These are phyloP conservation scores for Fusarium abutilonis DNA, from an alignment of 2,329 filamentous ascomycete genomes.

Conservation along the genomic window DNA sequence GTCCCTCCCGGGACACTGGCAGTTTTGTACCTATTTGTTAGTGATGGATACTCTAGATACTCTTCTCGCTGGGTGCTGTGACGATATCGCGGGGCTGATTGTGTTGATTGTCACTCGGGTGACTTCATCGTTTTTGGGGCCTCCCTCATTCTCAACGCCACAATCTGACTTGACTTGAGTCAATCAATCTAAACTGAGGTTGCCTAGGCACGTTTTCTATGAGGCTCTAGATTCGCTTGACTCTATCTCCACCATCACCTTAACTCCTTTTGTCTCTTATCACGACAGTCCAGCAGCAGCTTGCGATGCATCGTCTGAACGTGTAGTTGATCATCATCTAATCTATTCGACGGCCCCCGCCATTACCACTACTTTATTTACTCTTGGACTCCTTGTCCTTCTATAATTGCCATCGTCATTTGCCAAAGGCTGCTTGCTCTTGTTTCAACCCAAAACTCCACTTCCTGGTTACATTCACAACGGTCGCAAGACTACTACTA, in stretches of 20 bases:
- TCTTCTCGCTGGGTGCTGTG: conserved; percentile 5
- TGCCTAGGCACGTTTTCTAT: not conserved
- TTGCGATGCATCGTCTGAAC: too few relatives aligned
- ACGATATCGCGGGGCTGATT: conserved; percentile 24
- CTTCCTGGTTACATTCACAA: not conserved
- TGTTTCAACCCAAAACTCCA: not conserved
- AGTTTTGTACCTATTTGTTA: conserved; percentile 12
- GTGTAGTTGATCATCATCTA: conserved; percentile 11
- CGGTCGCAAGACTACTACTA: not conserved
- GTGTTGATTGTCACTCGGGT: conserved; percentile 24
- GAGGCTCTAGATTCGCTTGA: conserved; percentile 5
- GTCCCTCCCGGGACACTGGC: conserved; percentile 8
- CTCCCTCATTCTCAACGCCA: conserved; percentile 17
- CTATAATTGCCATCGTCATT: conserved; percentile 21
- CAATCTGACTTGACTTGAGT: conserved; percentile 4
- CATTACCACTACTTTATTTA: conserved; percentile 23
- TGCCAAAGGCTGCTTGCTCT: not conserved
- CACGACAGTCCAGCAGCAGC: not conserved
- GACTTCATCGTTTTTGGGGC: conserved; percentile 22
- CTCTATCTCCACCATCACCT: conserved; percentile 1
- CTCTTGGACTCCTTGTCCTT: conserved; percentile 1
- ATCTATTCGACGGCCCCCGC: conserved; percentile 21
- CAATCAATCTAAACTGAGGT: not conserved
- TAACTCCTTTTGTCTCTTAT: not conserved
- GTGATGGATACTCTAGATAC: too few relatives aligned